Evolutionary conservation across 495 filamentous ascomycete genomes (phyloP), one percentile per base, ranked within the genome.

Genomic region (Pyrenula aspistea): DNA sequence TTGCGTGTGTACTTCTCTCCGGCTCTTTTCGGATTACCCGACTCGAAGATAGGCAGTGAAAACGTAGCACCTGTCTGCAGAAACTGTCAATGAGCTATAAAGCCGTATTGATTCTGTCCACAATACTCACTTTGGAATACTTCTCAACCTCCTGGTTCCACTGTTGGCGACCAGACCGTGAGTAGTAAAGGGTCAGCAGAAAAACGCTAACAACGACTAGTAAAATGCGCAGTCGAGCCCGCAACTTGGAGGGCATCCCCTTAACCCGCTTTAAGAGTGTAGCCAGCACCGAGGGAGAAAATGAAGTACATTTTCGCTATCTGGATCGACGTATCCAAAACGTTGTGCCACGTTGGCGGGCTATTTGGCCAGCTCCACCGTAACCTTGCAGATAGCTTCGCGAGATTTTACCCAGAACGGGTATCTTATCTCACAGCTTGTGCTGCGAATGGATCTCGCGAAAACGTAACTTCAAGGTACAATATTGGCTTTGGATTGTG

Each of bases 1-100:
- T 63, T 68, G 54, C 74, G 76, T 2, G 73, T 71, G 61, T 81
- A 82, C 3, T 63, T 58, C 47, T 67, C 60, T 1, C 74, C 74
- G 2, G 59, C 62, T 1, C 73, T 68, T 57, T 77, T 77, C 10
- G 72, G 65, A 1, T 58, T 65, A 1, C 77, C 76, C 15, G 73
- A 58, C 12, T 69, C 51, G 60, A 73, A 52, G 2, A 68, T 48
- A 50, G 75, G 31, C 15, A 42, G n/a, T n/a, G n/a, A n/a, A n/a
- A n/a, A n/a, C n/a, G n/a, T n/a, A n/a, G n/a, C n/a, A n/a, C n/a
- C n/a, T n/a, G n/a, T n/a, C n/a, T n/a, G n/a, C n/a, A n/a, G n/a
- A n/a, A n/a, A n/a, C n/a, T n/a, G n/a, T n/a, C n/a, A n/a, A n/a
- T n/a, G n/a, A n/a, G n/a, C n/a, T n/a, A n/a, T n/a, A n/a, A n/a